Evolutionary conservation across 108 stramenopile species (phyloP), one percentile per base, ranked within the genome.

Genomic region (Nitzschia inconspicua): DNA sequence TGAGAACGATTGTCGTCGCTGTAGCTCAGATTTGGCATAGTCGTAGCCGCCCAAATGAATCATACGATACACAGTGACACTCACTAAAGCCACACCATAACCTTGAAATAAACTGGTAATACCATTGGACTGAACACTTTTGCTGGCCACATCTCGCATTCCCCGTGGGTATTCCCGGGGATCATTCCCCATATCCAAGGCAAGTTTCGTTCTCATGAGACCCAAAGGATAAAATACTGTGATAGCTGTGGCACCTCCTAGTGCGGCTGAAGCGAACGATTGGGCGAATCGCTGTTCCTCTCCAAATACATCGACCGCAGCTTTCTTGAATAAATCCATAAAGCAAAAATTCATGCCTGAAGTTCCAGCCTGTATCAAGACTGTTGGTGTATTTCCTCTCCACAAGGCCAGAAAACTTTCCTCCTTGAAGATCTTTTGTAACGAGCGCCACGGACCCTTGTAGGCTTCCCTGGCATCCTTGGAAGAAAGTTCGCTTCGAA

Each of bases 11-110:
- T 47, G 3, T 11, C 19, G 7, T 25, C 43, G 16, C 3, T 65
- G 13, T 39, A 63, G 28, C 65, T 84, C 82, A 43, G 69, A 77
- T 56, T 89, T 88, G 46, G 86, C 70, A 36, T 89, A 85, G 73
- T 97, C 96, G 70, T 94, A 96, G 3, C 94, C 85, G 37, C 96
- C 96, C 60, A 97, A 80, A 89, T 94, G 90, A 16, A 89, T 76
- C 11, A 91, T 94, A 20, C 96, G 87, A 75, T 94, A 97, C 8
- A 91, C 43, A 51, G 94, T 79, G 31, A 95, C 93, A 28, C 96
- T 95, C 44, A 59, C 73, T 22, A 96, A 70, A 34, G 91, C 91
- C 27, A 90, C 76, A 40, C 87, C 87, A 75, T 93, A 97, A 32
- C 96, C 96, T 66, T 95, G 89, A 81, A 95, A 97, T 23, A 97